Evolutionary conservation across 2,329 filamentous ascomycete species (phyloP), one percentile per base, ranked within the genome.

Genomic region (Xenoacremonium recifei): DNA sequence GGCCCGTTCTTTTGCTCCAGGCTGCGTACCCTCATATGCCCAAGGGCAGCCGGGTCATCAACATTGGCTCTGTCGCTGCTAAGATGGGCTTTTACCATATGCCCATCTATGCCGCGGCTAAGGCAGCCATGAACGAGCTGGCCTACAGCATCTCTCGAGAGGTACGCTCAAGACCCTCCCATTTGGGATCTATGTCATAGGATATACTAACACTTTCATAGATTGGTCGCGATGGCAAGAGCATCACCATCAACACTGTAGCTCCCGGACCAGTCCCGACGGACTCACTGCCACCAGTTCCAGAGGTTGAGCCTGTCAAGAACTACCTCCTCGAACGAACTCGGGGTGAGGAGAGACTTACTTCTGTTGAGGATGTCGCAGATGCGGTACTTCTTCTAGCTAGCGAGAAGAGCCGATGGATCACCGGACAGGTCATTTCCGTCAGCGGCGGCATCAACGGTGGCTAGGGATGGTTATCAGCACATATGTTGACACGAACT

Each of bases 171-270:
- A 27, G 13, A 27, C 23, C n/a, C 9, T 7, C 23, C 23, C 13
- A 13, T 27, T 27, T 27, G 23, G 13, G 13, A 13, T 27, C 9
- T 27, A 13, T 27, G 23, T 7, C 13, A 16, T 5, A 4, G 3
- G 1, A n/a, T 17, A 11, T 9, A 15, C 31, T 30, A 32, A 29
- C 29, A 16, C 7, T 3, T 10, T 15, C 2, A 15, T 7, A 48
- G 45, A 36, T 51, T 21, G 50, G 48, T 1, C 49, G 48, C 11
- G 40, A 40, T n/a, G 35, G 35, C 31, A 48, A 46, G 25, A 18
- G 39, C 19, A 44, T 52, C 41, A 70, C 67, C 0, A 58, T 70
- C 35, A 71, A 71, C 41, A 65, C 64, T 6, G 47, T 70, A 13
- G 59, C 62, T 1, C 68, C 66, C 0, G 68, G 68, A 0, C 61